Percentiles rank a stretch among this genome's conserved stretches.
Conservation (phyloP, 2,329 filamentous ascomycete species). For the Microdochium trichocladiopsis region DNA sequence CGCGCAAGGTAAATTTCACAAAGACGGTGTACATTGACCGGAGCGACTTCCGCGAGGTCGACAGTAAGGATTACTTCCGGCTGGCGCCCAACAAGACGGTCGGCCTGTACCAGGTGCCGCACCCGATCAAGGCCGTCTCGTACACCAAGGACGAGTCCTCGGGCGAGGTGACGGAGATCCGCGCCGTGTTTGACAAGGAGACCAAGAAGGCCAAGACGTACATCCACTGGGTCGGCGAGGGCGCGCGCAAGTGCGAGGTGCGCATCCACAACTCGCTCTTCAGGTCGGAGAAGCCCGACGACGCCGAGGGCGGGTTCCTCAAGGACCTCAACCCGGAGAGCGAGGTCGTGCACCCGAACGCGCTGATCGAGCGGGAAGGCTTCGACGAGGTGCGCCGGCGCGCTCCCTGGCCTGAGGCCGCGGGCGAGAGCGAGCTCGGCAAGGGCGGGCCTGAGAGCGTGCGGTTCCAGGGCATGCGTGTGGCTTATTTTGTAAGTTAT, state of each 20-base stretch:
- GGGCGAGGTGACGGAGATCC: constrained; percentile 58
- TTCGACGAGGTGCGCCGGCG: constrained; percentile 68
- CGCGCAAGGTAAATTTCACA: constrained; percentile 57
- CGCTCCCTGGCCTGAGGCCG: constrained; percentile 77
- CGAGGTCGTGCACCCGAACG: constrained; percentile 70
- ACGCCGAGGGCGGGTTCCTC: constrained; percentile 72
- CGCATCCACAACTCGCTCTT: constrained; percentile 79
- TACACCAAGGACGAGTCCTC: constrained; percentile 59
- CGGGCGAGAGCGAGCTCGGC: constrained; percentile 58
- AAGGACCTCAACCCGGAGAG: constrained; percentile 79
- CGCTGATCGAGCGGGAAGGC: constrained; percentile 69
- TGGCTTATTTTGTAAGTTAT: constrained; percentile 68
- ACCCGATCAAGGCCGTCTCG: constrained; percentile 60
- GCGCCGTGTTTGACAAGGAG: constrained; percentile 63
- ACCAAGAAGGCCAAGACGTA: constrained; percentile 69
- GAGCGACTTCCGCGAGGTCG: constrained; percentile 67
- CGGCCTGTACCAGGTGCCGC: constrained; percentile 64
- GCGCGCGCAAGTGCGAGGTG: constrained; percentile 62
- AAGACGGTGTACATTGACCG: constrained; percentile 80
- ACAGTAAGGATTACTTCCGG: constrained; percentile 69
- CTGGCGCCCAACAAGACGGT: constrained; percentile 69
- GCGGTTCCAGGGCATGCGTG: constrained; percentile 84
- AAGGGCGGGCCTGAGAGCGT: constrained; percentile 65
- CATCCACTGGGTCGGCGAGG: constrained; percentile 84
- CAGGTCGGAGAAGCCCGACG: constrained; percentile 76